These are phyloP conservation scores for Podila clonocystis DNA, from an alignment of 192 early-diverging fungal genomes.

Conservation along the genomic window DNA sequence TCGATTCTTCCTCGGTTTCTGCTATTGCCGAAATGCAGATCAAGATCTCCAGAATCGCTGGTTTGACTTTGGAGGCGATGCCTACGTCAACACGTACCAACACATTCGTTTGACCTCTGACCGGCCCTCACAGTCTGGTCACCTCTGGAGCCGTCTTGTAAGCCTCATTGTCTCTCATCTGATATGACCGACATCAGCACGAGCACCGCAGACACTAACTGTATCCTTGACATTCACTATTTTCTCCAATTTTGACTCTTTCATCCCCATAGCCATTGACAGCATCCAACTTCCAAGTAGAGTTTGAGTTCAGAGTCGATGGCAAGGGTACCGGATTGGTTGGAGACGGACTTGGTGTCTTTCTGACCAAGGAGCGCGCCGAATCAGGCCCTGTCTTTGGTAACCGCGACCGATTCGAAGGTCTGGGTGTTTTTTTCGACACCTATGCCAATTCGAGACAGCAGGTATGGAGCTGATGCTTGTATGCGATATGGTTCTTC, in stretches of 20 bases:
- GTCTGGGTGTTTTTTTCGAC: conserved; percentile 95
- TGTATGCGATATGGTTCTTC: too few relatives aligned
- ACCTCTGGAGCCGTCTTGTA: conserved; percentile 76
- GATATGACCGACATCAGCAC: not conserved
- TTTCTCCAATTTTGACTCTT: not conserved
- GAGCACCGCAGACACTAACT: not conserved
- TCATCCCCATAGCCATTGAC: conserved; percentile 64
- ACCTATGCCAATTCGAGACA: conserved; percentile 86
- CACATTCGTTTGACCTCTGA: conserved; percentile 88
- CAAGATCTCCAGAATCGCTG: conserved; percentile 81
- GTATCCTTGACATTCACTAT: not conserved
- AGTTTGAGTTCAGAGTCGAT: conserved; percentile 91
- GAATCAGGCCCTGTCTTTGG: conserved; percentile 88
- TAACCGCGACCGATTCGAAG: conserved; percentile 83
- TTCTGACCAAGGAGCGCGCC: conserved; percentile 82
- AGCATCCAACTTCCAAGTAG: conserved; percentile 77
- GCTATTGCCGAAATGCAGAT: conserved; percentile 50
- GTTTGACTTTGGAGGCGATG: conserved; percentile 94
- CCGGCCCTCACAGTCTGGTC: conserved; percentile 79
- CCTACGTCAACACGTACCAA: conserved; percentile 85
- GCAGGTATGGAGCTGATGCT: conserved; percentile 28
- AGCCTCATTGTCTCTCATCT: conserved; percentile 14
- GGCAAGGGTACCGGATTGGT: conserved; percentile 76
- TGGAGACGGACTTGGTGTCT: conserved; percentile 98
- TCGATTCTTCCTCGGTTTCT: too few relatives aligned